Evolutionary conservation across 2,329 filamentous ascomycete genomes (phyloP).

Genomic region (Trichoderma citrinoviride): DNA sequence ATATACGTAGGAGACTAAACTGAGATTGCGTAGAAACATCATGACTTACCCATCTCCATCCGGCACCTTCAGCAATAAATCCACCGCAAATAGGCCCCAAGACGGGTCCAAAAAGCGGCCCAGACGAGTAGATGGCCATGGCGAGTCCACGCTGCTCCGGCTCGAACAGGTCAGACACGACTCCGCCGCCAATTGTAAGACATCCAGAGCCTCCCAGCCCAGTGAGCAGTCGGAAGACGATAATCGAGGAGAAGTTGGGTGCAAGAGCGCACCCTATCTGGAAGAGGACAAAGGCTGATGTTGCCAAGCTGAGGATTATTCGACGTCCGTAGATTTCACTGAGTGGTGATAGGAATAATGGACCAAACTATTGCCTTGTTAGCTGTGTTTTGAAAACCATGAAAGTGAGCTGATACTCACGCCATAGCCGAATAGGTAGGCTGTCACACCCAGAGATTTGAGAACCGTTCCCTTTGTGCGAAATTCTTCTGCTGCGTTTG

Average conservation of each 20-base stretch:
- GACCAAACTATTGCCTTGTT: constrained; percentile 37
- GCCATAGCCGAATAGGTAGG: constrained; percentile 64
- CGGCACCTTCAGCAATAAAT: constrained; percentile 48
- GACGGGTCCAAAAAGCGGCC: constrained; percentile 57
- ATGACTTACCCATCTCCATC: constrained; percentile 49
- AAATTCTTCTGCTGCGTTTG: constrained; percentile 61
- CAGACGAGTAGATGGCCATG: constrained; percentile 52
- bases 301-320: constrained; percentile 54
- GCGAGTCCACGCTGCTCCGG: constrained; percentile 47
- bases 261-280: constrained; percentile 64
- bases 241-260: constrained; percentile 50
- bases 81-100: constrained; percentile 49
- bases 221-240: constrained; percentile 58
- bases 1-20: background rate
- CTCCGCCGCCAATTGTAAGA: constrained; percentile 53
- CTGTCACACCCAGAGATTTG: constrained; percentile 62
- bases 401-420: constrained; percentile 28
- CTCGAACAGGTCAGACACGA: constrained; percentile 55
- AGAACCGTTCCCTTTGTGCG: constrained; percentile 49
- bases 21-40: background rate
- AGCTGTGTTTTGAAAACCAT: background rate
- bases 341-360: constrained; percentile 55
- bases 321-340: constrained; percentile 65
- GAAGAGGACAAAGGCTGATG: constrained; percentile 59
- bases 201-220: constrained; percentile 57